Conservation (phyloP, 106 monocot genomes). For the Dioscorea alata region DNA sequence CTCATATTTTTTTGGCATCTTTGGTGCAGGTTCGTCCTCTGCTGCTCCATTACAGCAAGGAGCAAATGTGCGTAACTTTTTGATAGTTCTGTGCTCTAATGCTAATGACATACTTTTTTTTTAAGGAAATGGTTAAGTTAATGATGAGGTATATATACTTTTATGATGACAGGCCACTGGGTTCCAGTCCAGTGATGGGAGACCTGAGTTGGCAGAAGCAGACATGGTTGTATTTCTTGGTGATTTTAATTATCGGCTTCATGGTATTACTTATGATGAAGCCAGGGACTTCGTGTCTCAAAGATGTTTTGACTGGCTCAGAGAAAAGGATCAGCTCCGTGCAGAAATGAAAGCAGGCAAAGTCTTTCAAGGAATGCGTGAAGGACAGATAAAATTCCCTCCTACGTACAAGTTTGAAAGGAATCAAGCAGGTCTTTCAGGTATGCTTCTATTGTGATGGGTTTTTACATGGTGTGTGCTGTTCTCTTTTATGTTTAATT, state of each 20-base stretch:
- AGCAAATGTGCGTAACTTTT: slow-evolving; percentile 25
- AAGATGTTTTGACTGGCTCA: slow-evolving; percentile 65
- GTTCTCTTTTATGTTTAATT: not conserved
- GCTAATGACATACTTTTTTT: no score
- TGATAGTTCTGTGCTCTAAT: not conserved
- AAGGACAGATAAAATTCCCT: slow-evolving; percentile 62
- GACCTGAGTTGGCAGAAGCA: slow-evolving; percentile 56
- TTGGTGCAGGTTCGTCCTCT: slow-evolving; percentile 31
- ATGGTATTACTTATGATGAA: slow-evolving; percentile 59
- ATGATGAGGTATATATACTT: no score
- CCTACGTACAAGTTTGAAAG: slow-evolving; percentile 80
- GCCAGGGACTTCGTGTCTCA: slow-evolving; percentile 63
- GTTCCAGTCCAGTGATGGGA: slow-evolving; percentile 31
- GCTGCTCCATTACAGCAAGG: slow-evolving; percentile 37
- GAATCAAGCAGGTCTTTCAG: slow-evolving; percentile 49
- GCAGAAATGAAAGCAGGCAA: slow-evolving; percentile 71
- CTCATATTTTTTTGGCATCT: not conserved
- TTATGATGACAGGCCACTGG: slow-evolving; percentile 13
- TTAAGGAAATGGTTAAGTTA: no score
- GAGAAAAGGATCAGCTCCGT: slow-evolving; percentile 59
- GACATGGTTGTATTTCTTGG: slow-evolving; percentile 73
- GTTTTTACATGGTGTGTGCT: not conserved
- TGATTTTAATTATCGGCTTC: slow-evolving; percentile 61
- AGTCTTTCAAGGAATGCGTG: slow-evolving; percentile 81
- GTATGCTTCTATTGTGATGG: slow-evolving; percentile 12